These are phyloP conservation scores for Fusarium fujikuroi DNA, from an alignment of 2,329 filamentous ascomycete genomes.

Conservation along the genomic window DNA sequence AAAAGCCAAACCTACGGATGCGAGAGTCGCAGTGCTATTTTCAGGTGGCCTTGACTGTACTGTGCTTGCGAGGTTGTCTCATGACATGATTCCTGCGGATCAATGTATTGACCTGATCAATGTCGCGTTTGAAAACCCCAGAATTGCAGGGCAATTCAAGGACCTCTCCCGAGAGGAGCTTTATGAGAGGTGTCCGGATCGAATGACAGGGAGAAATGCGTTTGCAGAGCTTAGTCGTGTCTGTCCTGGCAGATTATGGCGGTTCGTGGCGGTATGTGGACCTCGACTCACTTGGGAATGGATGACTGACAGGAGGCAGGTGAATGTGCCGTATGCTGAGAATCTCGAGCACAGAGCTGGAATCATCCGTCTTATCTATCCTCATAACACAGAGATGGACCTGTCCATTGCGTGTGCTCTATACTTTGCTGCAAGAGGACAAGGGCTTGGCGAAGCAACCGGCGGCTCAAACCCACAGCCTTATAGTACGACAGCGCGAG, in stretches of 20 bases:
- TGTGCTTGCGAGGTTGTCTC: constrained; percentile 80
- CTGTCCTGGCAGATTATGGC: constrained; percentile 80
- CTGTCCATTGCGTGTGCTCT: constrained; percentile 91
- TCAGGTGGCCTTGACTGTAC: constrained; percentile 96
- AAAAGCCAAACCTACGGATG: constrained; percentile 49
- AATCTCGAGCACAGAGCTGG: constrained; percentile 73
- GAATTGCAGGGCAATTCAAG: constrained; percentile 69
- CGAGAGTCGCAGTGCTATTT: constrained; percentile 82
- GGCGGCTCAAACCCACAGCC: constrained; percentile 41
- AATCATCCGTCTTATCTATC: constrained; percentile 83
- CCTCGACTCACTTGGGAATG: not conserved
- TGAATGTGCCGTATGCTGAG: constrained; percentile 85
- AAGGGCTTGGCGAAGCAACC: constrained; percentile 59
- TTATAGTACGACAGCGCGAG: constrained; percentile 79
- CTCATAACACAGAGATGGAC: constrained; percentile 99
- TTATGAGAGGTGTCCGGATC: constrained; percentile 90
- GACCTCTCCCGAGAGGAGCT: constrained; percentile 50
- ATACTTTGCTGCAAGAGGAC: constrained; percentile 91
- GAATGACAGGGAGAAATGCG: constrained; percentile 84
- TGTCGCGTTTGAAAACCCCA: constrained; percentile 95
- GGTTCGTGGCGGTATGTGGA: constrained; percentile 75
- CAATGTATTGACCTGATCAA: constrained; percentile 90
- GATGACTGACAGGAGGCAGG: constrained; percentile 50
- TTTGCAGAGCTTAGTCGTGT: constrained; percentile 76
- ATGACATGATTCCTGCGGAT: constrained; percentile 75